These are phyloP conservation scores for Metschnikowia continentalis DNA, from an alignment of 805 yeast genomes.

Conservation along the genomic window DNA sequence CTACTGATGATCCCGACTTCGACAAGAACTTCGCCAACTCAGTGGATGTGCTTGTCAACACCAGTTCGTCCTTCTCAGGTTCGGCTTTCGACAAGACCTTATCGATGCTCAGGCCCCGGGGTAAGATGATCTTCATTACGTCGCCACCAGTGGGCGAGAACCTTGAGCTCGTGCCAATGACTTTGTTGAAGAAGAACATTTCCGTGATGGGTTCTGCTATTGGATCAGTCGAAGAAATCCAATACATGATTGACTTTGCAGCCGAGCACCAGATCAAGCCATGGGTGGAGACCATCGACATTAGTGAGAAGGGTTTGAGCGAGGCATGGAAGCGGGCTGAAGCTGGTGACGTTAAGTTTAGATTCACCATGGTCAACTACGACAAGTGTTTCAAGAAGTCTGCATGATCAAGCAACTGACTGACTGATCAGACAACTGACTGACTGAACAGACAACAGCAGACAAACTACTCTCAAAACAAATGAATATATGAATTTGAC, in stretches of 20 bases:
- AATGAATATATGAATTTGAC: no score
- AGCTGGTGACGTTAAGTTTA: conserved; percentile 17
- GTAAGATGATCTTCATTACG: conserved; percentile 16
- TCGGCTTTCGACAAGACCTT: conserved; percentile 14
- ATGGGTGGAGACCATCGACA: conserved; percentile 18
- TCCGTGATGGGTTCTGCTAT: conserved; percentile 16
- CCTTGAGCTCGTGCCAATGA: conserved; percentile 9
- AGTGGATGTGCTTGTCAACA: conserved; percentile 15
- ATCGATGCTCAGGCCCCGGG: conserved; percentile 14
- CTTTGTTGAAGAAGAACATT: conserved; percentile 12
- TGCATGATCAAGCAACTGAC: no score
- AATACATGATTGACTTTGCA: conserved; percentile 18
- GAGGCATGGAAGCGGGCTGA: conserved; percentile 15
- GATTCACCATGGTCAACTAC: conserved; percentile 18
- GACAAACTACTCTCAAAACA: no score
- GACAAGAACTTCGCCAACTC: conserved; percentile 9
- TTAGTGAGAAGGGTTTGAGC: conserved; percentile 15
- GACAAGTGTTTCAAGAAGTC: conserved; percentile 15
- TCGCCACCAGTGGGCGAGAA: conserved; percentile 13
- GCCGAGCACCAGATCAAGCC: conserved; percentile 18
- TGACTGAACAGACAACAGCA: no score
- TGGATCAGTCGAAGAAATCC: conserved; percentile 15
- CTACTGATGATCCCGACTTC: conserved; percentile 22
- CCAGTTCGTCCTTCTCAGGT: conserved; percentile 18
- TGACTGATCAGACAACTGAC: no score